Evolutionary conservation across 2,329 filamentous ascomycete genomes (phyloP).

Genomic region (Neopestalotiopsis clavispora): DNA sequence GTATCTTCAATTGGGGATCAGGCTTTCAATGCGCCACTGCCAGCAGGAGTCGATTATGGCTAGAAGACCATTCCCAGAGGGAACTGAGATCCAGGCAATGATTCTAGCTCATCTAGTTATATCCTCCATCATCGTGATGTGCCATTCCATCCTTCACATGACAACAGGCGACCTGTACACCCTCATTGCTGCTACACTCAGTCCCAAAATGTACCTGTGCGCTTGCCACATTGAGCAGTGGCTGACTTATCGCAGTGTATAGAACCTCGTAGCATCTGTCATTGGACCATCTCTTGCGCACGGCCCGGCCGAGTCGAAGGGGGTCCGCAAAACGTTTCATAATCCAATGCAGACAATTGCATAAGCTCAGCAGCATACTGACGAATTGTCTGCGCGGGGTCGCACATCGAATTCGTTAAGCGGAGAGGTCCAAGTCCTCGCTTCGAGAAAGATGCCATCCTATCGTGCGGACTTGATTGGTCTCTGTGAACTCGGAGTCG

Average conservation of each 20-base stretch:
- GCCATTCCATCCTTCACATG: not conserved
- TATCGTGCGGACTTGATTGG: not conserved
- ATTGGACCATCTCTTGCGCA: constrained; percentile 3
- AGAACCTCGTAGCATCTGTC: not conserved
- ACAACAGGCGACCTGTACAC: not conserved
- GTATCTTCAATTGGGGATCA: not conserved
- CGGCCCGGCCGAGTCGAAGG: not conserved
- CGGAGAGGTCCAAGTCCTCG: not conserved
- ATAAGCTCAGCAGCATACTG: not conserved
- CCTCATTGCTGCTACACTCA: not conserved
- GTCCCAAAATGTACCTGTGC: not conserved
- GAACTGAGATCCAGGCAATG: not conserved
- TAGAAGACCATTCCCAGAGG: not conserved
- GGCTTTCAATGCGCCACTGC: not conserved
- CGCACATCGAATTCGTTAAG: not conserved
- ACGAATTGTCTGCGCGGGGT: not conserved
- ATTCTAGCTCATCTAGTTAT: not conserved
- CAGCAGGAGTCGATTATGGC: not conserved
- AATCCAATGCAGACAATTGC: not conserved
- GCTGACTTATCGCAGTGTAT: not conserved
- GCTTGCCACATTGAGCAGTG: not conserved
- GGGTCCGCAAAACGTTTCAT: not conserved
- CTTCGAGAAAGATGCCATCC: not conserved
- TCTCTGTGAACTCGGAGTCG: not conserved
- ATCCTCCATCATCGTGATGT: not conserved